Base-by-base conservation (phyloP, 163 green algal genomes). In the Scenedesmus sp. region DNA sequence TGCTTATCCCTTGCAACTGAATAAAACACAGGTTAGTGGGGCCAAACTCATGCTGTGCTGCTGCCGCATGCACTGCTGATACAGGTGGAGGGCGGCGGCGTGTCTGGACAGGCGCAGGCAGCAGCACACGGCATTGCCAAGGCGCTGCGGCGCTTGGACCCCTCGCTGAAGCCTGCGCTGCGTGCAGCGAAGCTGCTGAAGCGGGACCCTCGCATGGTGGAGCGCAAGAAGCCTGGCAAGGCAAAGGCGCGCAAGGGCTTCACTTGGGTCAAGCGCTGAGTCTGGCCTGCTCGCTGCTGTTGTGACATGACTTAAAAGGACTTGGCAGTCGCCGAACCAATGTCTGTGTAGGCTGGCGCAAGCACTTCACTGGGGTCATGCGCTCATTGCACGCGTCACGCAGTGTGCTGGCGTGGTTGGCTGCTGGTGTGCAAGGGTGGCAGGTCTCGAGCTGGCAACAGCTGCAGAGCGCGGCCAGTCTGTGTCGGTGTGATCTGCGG, bases 201-300 rank as follows among this genome's bases (percentile, higher is more conserved):
- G 66, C 79, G 82, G 18, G 86, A 89, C 81, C 60, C 64, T 8
- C 77, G 91, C 18, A 88, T 88, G 54, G 98, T 99, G 82, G 98
- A 99, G 94, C 92, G 98, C 7, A 99, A 99, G 96, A 99, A 99
- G 95, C 96, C 98, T 16, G 98, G 98, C 54, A 94, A 94, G 77
- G 94, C 94, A 34, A 99, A 99, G 93, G 98, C 98, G 13, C 94
- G 98, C 66, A 99, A 98, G 94, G 94, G 94, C 23, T 99, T 99
- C 94, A 94, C 98, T 64, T 99, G 97, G 97, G 97, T 99, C 84
- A 99, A 99, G 96, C 96, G 98, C 5, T 99, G 64, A 93, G 20
- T n/a, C 56, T 3, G 1, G 70, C 16, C 16, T 46, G 20, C 46
- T 54, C 9, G n/a, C 18, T 23, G n/a, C 74, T 82, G 26, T 26